Evolutionary conservation across 352 stramenopile species (phyloP).

Genomic region (Pythium volutum): DNA sequence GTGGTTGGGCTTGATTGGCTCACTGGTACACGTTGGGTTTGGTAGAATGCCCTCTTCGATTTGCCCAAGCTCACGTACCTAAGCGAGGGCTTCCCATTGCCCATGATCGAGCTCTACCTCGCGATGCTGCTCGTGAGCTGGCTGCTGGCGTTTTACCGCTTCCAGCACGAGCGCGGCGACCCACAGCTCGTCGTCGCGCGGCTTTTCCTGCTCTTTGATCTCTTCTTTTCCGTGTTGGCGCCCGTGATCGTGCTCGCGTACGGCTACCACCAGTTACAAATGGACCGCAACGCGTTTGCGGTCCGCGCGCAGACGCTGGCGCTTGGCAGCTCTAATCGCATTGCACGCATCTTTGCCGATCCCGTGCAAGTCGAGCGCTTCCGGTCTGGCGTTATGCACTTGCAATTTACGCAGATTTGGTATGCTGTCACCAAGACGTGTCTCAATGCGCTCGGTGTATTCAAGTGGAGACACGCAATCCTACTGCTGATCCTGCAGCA

Average conservation of each 20-base stretch:
- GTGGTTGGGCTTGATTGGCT: too few species aligned
- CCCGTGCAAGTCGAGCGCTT: conserved; percentile 24
- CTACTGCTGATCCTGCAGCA: conserved; percentile 19
- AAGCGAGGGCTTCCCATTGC: conserved; percentile 24
- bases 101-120: conserved; percentile 26
- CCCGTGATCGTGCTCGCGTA: conserved; percentile 25
- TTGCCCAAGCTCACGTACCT: conserved; percentile 20
- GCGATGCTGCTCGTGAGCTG: conserved; percentile 23
- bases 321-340: conserved; percentile 18
- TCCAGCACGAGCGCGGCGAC: conserved; percentile 19
- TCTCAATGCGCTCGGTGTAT: conserved; percentile 24
- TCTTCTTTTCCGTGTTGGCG: conserved; percentile 36
- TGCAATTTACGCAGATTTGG: conserved; percentile 21
- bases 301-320: conserved; percentile 12
- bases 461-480: conserved; percentile 28
- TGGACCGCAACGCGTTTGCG: conserved; percentile 23
- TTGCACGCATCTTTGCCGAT: conserved; percentile 27
- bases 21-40: too few species aligned
- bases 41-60: conserved; percentile 23
- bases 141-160: conserved; percentile 30
- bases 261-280: conserved; percentile 24
- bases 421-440: conserved; percentile 13
- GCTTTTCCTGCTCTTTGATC: conserved; percentile 27
- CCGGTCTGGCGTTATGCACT: conserved; percentile 17
- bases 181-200: conserved; percentile 17